phyloP scores from a whole-genome alignment of 2,329 filamentous ascomycete species.

The Colletotrichum sp. region DNA sequence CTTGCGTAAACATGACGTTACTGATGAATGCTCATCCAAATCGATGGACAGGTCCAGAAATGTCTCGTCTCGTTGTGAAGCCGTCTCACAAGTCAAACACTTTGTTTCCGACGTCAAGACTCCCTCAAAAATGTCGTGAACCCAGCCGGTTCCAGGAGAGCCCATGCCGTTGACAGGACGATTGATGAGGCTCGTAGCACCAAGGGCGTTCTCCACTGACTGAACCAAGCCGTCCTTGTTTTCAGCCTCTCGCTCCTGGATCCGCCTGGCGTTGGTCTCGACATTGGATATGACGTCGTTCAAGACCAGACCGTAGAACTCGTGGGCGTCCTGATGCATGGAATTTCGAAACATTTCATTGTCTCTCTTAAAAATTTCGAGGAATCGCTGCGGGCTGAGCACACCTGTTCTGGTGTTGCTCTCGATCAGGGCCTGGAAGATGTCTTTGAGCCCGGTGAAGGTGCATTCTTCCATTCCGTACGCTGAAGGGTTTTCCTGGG shows the following conservation, averaged over 20 bases:
- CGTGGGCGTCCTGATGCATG: conserved; percentile 98
- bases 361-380: conserved; percentile 91
- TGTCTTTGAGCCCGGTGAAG: conserved; percentile 94
- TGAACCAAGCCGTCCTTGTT: conserved; percentile 50
- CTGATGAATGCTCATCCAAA: conserved; percentile 91
- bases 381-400: conserved; percentile 87
- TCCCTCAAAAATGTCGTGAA: conserved; percentile 96
- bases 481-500: conserved; percentile 75
- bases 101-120: conserved; percentile 94
- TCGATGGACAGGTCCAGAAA: conserved; percentile 97
- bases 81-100: conserved; percentile 94
- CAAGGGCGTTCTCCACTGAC: conserved; percentile 48
- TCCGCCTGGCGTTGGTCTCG: conserved; percentile 78
- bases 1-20: conserved; percentile 92
- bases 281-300: conserved; percentile 96
- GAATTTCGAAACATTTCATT: conserved; percentile 97
- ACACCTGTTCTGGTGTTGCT: conserved; percentile 85
- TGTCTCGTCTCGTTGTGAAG: conserved; percentile 92
- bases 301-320: conserved; percentile 93
- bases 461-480: conserved; percentile 96
- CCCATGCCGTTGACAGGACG: conserved; percentile 45
- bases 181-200: conserved; percentile 32
- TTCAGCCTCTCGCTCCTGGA: conserved; percentile 53
- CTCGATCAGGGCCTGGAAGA: conserved; percentile 88
- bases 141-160: conserved; percentile 79